Base-by-base conservation (phyloP, 306 rosid genomes). In the Astragalus membranaceus region DNA sequence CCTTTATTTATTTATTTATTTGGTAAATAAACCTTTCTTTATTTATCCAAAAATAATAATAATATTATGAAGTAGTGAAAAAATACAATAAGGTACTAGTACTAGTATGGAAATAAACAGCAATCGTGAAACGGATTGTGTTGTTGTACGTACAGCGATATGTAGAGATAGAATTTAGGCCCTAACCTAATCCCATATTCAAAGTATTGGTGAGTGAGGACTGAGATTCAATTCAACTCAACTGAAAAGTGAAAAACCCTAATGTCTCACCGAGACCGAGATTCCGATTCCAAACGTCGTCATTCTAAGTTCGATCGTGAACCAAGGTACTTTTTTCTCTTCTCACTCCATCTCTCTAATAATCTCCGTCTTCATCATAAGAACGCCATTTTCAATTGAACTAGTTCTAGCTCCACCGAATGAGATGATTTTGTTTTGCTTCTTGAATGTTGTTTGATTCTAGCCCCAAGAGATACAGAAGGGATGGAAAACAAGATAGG, bases 201-300 rank as follows among this genome's bases (percentile, higher is more conserved):
- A 29, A 42, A 56, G 32, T 3, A 39, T n/a, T 10, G 10, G 5
- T 13, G 14, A 70, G 13, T 14, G 42, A n/a, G n/a, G n/a, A n/a
- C 43, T 30, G 37, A 35, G 62, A 43, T 67, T 54, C 4, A 17
- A 54, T 39, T 39, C 44, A 8, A 54, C 52, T 37, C 42, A 7
- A 53, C 51, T n/a, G n/a, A n/a, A n/a, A n/a, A n/a, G n/a, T 36
- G 37, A 33, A 36, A 53, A 47, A 41, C 64, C 61, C 64, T 42
- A 70, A 85, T 90, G 97, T 90, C 98, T 70, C 87, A 75, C 71
- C 92, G 91, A 54, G 93, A 75, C 71, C 92, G 91, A 62, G 93
- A 93, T 39, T 88, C 88, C 33, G 89, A 85, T 71, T 82, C 95
- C 4, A 87, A 57, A 66, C 90, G 92, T 52, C 88, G 84, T 61